Conservation (phyloP, 768 basidiomycete species). For the Serendipita indica region DNA sequence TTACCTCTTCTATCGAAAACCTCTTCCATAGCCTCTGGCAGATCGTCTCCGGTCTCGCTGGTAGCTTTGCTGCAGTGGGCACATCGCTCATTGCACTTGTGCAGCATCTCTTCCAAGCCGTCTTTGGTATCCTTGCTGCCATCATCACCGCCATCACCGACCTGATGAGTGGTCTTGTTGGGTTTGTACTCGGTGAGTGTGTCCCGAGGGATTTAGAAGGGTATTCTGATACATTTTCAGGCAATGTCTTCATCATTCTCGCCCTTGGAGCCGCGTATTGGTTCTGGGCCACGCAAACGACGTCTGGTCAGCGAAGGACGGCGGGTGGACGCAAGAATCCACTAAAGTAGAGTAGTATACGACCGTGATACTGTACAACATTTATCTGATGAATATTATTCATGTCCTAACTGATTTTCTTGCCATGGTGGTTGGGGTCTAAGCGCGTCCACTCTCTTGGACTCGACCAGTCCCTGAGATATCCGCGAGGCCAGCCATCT, state of each 20-base stretch:
- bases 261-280: background rate
- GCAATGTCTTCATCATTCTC: constrained; percentile 5
- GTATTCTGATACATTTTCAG: background rate
- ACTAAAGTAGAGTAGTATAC: background rate
- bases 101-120: background rate
- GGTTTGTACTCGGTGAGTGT: background rate
- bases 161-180: constrained; percentile 4
- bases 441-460: background rate
- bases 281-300: constrained; percentile 3
- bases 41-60: background rate
- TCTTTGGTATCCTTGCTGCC: constrained; percentile 4
- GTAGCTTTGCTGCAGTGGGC: background rate
- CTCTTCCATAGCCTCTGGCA: background rate
- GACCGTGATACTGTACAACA: background rate
- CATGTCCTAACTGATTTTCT: too few relatives aligned
- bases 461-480: background rate
- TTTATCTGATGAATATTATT: background rate
- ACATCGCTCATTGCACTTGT: background rate
- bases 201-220: background rate
- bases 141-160: background rate
- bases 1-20: background rate
- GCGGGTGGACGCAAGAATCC: constrained; percentile 2
- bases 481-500: background rate
- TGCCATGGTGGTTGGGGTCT: background rate
- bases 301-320: background rate